Evolutionary conservation across 805 yeast species (phyloP), one percentile per base, ranked within the genome.

Genomic region (Candida germanica): DNA sequence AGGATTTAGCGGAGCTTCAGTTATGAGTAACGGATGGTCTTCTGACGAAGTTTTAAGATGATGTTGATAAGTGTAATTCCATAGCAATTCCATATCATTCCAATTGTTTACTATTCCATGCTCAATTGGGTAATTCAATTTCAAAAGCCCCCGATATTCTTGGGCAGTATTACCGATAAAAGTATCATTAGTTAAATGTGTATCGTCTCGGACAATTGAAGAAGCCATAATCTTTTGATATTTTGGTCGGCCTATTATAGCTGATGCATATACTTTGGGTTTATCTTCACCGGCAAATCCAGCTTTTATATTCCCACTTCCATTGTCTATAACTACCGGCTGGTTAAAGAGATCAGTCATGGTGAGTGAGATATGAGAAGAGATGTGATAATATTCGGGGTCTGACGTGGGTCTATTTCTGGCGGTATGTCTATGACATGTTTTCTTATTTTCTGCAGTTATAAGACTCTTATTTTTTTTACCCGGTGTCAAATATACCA

Each of bases 231-330:
- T 75, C 51, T 85, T 80, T 24, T 79, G 74, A 55, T 89, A 91
- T 54, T 87, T 89, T 8, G 95, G 91, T 38, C 81, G 65, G 4
- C 98, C 98, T 3, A 87, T 71, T 19, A 81, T 59, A 15, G 87
- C 64, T 2, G 88, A 79, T 19, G 79, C 77, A 47, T 69, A 71
- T 29, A 75, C 58, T 49, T 77, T 73, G 3, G 98, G 98, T 46
- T 68, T 73, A 33, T 87, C 93, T 47, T 85, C 94, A 15, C 97
- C 96, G 0, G 96, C 95, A 58, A 89, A 86, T 1, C 98, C 97
- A 1, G 94, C 86, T 54, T 87, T 84, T 36, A 89, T 66, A 25
- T 73, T 71, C 1, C 95, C 95, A 3, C 95, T 82, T 6, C 98
- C 96, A 47, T 68, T 68, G 44, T 68, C 74, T 23, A 68, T 56